Base-by-base conservation (phyloP, 208 protist genomes). In the Leishmania major region DNA sequence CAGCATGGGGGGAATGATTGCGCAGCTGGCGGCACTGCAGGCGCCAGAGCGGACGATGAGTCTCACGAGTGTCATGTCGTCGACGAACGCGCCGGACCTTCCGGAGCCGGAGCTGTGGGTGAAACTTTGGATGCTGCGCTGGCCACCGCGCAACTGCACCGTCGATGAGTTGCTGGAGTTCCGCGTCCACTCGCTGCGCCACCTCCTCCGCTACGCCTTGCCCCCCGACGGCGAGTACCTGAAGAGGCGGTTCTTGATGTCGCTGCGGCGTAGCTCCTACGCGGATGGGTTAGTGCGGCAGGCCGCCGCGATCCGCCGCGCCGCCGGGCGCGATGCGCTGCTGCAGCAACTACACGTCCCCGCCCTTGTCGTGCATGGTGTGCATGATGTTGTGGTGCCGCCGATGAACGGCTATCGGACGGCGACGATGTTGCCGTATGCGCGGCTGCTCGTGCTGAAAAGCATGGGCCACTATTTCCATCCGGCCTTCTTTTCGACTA, bases 391-490 rank as follows among this genome's bases (percentile, higher is more conserved):
- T 4, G 84, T 96, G 37, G 91, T 95, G 78, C 90, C 92, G 43
- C 89, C 91, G 5, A 78, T 83, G 19, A 90, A 94, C 87, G 93
- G 93, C 78, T 93, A 93, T 69, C 93, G 93, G 72, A 95, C 92
- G 2, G 93, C 93, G 43, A 73, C 81, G 75, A 87, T 92, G 67
- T 72, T 96, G 53, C 90, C 87, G 13, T 84, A 90, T 45, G 81
- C 92, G 2, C 88, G 90, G 40, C 60, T 95, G 75, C 83, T 95
- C 45, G 81, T 95, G 35, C 77, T 95, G 53, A 90, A 93, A 79
- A 91, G 83, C 73, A 95, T 96, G 93, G 93, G 92, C 2, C 93
- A 96, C 81, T 96, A 95, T 87, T 92, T 96, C 79, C 91, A 96
- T 75, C 93, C 91, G 19, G 89, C 88, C 28, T 95, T 94, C 70